Base-by-base conservation (phyloP, 208 protist species). In the Phytomonas sp. region DNA sequence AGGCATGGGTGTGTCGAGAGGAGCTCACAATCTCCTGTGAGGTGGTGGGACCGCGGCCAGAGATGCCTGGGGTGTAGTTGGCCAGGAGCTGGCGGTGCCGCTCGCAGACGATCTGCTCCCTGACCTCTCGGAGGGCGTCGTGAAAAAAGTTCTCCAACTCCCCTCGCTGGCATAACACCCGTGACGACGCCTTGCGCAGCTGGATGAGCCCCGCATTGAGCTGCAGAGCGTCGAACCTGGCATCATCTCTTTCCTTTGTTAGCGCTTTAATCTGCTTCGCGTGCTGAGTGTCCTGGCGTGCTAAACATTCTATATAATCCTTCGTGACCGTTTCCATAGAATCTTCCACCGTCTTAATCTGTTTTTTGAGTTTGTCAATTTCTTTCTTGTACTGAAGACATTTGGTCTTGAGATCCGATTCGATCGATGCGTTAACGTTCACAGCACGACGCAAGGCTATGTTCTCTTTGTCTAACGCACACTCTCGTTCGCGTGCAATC, bases 131-230 rank as follows among this genome's bases (percentile, higher is more conserved):
- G 26, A 97, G 74, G 0, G 93, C 91, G 2, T 82, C 82, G 69
- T 91, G 73, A 76, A 97, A 97, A 67, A 95, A 97, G 29, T 68
- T 45, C 71, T 97, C 87, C 31, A 97, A 76, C 33, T 96, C 93
- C 23, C 76, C 80, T 29, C 90, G 89, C 66, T 89, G 79, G 8
- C 72, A 36, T n/a, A 96, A 60, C 37, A 97, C 69, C 60, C 81
- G 61, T n/a, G 61, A 16, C 32, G 90, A 80, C 3, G 84, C 66
- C 16, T 56, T 62, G 10, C 90, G 89, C 37, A 96, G 69, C 63
- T 85, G 76, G 30, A 63, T 59, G 16, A 97, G 76, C n/a, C 95
- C 88, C 2, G 72, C 60, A 42, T 76, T 78, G 6, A 91, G 71
- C 60, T 45, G 60, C 69, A 84, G 63, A 4, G 82, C 83, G 60